phyloP scores from a whole-genome alignment of 2,329 filamentous ascomycete genomes.

The Colletotrichum sidae region DNA sequence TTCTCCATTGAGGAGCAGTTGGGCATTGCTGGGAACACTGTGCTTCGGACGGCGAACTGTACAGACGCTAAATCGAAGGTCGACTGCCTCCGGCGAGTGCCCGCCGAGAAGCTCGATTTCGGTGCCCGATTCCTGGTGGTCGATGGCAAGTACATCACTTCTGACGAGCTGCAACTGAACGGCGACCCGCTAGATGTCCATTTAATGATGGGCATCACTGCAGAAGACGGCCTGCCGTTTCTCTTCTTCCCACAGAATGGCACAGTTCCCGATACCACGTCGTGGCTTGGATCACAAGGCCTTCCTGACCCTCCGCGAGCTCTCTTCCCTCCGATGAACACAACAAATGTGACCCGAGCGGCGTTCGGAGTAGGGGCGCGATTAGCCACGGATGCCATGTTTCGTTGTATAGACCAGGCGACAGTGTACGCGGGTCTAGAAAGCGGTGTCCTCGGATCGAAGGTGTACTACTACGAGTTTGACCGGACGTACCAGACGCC shows the following conservation, averaged over 20 bases:
- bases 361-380: slow-evolving; percentile 66
- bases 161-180: slow-evolving; percentile 59
- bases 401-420: slow-evolving; percentile 70
- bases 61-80: slow-evolving; percentile 61
- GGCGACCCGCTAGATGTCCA: slow-evolving; percentile 60
- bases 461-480: slow-evolving; percentile 70
- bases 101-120: slow-evolving; percentile 54
- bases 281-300: slow-evolving; percentile 49
- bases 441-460: slow-evolving; percentile 55
- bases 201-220: slow-evolving; percentile 66
- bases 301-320: slow-evolving; percentile 47
- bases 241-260: slow-evolving; percentile 48
- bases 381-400: slow-evolving; percentile 68
- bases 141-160: slow-evolving; percentile 65
- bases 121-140: slow-evolving; percentile 65
- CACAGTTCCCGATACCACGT: slow-evolving; percentile 49
- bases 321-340: slow-evolving; percentile 62
- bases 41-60: slow-evolving; percentile 65
- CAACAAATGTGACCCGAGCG: slow-evolving; percentile 61
- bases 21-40: slow-evolving; percentile 58
- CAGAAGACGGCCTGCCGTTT: slow-evolving; percentile 68
- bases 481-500: slow-evolving; percentile 65
- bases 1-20: slow-evolving; percentile 66
- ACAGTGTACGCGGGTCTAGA: slow-evolving; percentile 63
- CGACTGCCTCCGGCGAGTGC: slow-evolving; percentile 62